phyloP scores from a whole-genome alignment of 306 rosid species.

The Acacia acuminata region DNA sequence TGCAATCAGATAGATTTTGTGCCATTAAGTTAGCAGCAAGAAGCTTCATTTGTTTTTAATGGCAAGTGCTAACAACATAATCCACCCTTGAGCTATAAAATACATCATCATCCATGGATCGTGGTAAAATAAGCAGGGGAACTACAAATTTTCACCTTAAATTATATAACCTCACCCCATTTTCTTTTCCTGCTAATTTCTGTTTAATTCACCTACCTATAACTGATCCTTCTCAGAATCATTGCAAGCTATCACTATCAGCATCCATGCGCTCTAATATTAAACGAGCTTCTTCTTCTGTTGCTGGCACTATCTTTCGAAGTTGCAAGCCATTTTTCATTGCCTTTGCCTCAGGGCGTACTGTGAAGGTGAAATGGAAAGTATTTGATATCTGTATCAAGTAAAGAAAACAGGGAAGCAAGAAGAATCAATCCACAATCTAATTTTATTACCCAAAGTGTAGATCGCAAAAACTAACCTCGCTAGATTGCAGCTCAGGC shows the following conservation, averaged over 20 bases:
- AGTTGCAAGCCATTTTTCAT: conserved; percentile 52
- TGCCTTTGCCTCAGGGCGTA: conserved; percentile 81
- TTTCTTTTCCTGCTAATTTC: not conserved
- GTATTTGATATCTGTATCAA: conserved; percentile 70
- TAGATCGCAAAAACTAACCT: conserved; percentile 52
- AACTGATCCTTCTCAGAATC: not conserved
- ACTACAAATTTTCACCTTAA: not conserved
- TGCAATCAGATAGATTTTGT: too few species aligned
- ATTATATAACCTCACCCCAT: not conserved
- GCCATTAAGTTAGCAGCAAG: not conserved
- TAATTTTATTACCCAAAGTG: not conserved
- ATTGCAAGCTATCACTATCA: conserved; percentile 54
- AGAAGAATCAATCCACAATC: not conserved
- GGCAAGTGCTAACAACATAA: not conserved
- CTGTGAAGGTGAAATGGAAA: conserved; percentile 81
- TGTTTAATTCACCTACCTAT: not conserved
- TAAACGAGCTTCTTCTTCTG: conserved; percentile 91
- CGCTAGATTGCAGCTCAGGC: conserved; percentile 88
- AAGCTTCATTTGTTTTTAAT: not conserved
- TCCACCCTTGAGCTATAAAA: not conserved
- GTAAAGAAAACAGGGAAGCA: not conserved
- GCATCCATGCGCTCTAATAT: conserved; percentile 86
- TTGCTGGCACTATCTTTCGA: conserved; percentile 77
- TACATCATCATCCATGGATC: not conserved
- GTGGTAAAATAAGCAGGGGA: not conserved